Evolutionary conservation across 1,139 yeast species (phyloP).

Genomic region (Petasospora rhodanensis): DNA sequence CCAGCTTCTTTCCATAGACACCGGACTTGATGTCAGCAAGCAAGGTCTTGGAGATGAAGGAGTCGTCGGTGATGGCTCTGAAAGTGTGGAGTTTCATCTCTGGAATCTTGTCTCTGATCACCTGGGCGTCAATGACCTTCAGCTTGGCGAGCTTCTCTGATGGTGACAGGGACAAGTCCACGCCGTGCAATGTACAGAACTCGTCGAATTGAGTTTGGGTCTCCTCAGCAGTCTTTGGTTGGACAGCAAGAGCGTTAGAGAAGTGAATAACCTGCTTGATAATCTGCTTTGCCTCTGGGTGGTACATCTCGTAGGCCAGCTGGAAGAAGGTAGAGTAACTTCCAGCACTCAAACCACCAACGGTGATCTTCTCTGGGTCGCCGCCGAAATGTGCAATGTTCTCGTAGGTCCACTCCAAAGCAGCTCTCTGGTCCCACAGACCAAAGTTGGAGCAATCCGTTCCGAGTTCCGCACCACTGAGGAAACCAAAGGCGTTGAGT

Average conservation of each 20-base stretch:
- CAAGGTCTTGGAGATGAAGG: slow-evolving; percentile 29
- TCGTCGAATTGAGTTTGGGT: slow-evolving; percentile 35
- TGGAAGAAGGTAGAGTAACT: slow-evolving; percentile 18
- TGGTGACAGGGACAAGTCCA: slow-evolving; percentile 3
- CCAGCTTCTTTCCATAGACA: slow-evolving; percentile 28
- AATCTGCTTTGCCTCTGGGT: slow-evolving; percentile 31
- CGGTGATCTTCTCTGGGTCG: slow-evolving; percentile 29
- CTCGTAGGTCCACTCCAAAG: slow-evolving; percentile 36
- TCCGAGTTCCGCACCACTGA: slow-evolving; percentile 24
- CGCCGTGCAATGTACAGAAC: slow-evolving; percentile 23
- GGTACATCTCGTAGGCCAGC: slow-evolving; percentile 33
- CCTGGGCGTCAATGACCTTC: slow-evolving; percentile 22
- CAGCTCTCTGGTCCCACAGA: slow-evolving; percentile 38
- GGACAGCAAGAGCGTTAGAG: slow-evolving; percentile 29
- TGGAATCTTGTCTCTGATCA: slow-evolving; percentile 29
- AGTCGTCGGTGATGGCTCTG: slow-evolving; percentile 36
- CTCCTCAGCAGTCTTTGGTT: slow-evolving; percentile 25
- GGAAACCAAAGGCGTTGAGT: slow-evolving; percentile 37
- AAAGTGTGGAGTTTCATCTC: slow-evolving; percentile 33
- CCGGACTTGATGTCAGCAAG: slow-evolving; percentile 33
- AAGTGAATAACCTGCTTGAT: slow-evolving; percentile 33
- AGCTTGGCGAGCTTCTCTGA: slow-evolving; percentile 24
- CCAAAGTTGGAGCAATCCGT: slow-evolving; percentile 33
- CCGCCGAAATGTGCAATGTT: slow-evolving; percentile 32
- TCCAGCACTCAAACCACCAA: slow-evolving; percentile 31